Percentiles rank a stretch among this genome's conserved stretches.
phyloP scores from a whole-genome alignment of 352 stramenopile genomes.

The Phytophthora citrophthora region DNA sequence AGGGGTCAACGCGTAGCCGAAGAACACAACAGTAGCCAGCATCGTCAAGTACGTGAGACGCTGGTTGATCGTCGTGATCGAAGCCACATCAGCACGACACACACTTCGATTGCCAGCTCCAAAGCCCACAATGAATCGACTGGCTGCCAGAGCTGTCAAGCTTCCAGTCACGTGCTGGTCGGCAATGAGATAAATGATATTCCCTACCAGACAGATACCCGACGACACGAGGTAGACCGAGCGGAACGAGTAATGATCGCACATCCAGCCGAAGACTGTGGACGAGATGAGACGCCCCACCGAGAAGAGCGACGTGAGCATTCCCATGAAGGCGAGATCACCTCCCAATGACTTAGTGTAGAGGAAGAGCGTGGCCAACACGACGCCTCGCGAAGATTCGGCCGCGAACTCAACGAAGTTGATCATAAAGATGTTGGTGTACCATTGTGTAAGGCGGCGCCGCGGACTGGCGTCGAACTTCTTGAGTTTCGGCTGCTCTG shows the following conservation, averaged over 20 bases:
- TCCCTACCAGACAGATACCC: conserved; percentile 65
- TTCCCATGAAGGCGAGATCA: conserved; percentile 72
- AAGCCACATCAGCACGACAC: conserved; percentile 72
- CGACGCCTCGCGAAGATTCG: conserved; percentile 73
- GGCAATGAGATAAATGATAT: conserved; percentile 70
- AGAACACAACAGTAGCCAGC: conserved; percentile 70
- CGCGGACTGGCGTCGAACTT: conserved; percentile 48
- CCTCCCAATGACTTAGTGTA: conserved; percentile 80
- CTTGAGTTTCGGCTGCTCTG: conserved; percentile 26
- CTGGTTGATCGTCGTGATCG: conserved; percentile 72
- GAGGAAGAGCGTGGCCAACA: conserved; percentile 80
- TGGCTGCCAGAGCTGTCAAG: conserved; percentile 51
- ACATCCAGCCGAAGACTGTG: conserved; percentile 82
- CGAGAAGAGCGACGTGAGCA: conserved; percentile 80
- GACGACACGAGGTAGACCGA: conserved; percentile 79
- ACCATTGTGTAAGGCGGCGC: conserved; percentile 54
- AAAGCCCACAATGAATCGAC: conserved; percentile 78
- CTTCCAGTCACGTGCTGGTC: conserved; percentile 66
- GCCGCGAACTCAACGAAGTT: conserved; percentile 85
- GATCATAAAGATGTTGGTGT: conserved; percentile 75
- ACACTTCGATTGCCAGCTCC: conserved; percentile 77
- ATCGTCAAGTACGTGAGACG: conserved; percentile 73
- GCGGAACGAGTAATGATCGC: conserved; percentile 78
- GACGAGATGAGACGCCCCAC: conserved; percentile 78
- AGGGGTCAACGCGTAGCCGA: conserved; percentile 72